phyloP scores from a whole-genome alignment of 1,284 basidiomycete species.

The Ganoderma leucocontextum region DNA sequence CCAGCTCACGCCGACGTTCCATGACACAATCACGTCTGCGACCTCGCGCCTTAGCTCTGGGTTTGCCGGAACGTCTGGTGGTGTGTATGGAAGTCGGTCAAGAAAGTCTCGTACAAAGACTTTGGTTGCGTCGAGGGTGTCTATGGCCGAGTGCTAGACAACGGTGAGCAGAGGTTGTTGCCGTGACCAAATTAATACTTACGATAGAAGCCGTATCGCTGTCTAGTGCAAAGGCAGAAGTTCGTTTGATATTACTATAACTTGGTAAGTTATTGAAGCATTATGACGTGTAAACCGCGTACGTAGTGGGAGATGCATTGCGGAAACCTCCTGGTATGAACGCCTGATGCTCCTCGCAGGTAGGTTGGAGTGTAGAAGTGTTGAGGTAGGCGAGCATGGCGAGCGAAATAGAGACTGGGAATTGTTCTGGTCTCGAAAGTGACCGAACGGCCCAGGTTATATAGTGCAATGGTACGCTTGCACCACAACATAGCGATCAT shows the following conservation, averaged over 20 bases:
- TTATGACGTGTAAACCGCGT: neutral
- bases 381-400: slow-evolving; percentile 1
- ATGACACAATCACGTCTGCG: slow-evolving; percentile 22
- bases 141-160: neutral
- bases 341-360: neutral
- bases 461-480: neutral
- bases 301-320: neutral
- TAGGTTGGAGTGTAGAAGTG: too few relatives aligned
- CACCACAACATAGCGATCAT: neutral
- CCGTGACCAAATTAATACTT: neutral
- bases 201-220: neutral
- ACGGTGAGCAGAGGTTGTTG: neutral
- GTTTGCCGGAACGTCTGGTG: slow-evolving; percentile 13
- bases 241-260: neutral
- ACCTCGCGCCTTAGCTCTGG: slow-evolving; percentile 15
- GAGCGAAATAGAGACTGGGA: neutral
- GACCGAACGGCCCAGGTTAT: neutral
- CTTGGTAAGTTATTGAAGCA: neutral
- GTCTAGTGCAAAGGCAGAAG: neutral
- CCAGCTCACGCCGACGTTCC: slow-evolving; percentile 19
- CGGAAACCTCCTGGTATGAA: neutral
- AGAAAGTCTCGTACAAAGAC: slow-evolving; percentile 19
- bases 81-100: slow-evolving; percentile 12
- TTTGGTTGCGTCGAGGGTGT: slow-evolving; percentile 9
- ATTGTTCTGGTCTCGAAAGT: neutral